A percentile compares a stretch with the other conserved stretches of the same genome.
These are phyloP conservation scores for Pleurozium schreberi DNA, from an alignment of 225 moss, liverwort and hornwort species.

Conservation along the genomic window DNA sequence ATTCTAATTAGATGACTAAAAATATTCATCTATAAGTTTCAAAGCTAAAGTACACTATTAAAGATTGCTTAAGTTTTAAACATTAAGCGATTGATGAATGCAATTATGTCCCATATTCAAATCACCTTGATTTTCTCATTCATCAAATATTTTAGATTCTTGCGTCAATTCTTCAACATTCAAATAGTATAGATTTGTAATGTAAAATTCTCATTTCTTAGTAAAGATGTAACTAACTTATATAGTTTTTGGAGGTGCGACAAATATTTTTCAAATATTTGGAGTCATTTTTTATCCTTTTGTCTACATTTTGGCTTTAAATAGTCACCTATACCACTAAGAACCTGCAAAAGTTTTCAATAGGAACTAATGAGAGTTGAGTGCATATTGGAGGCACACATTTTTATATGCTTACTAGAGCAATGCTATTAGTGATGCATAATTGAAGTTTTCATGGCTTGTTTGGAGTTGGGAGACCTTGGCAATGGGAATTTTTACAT, in stretches of 20 bases:
- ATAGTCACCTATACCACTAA: too few relatives aligned
- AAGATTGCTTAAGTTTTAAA: neutral
- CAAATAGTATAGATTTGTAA: neutral
- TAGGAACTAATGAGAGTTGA: too few relatives aligned
- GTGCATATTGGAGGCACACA: neutral
- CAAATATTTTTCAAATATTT: neutral
- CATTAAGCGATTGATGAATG: neutral
- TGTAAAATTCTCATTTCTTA: neutral
- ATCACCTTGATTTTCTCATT: neutral
- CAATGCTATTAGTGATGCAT: accelerated
- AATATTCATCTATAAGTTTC: neutral
- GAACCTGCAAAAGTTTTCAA: neutral
- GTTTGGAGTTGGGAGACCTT: neutral
- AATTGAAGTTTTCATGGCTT: neutral
- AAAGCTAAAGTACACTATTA: neutral
- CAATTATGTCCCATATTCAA: neutral
- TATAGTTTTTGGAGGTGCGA: neutral
- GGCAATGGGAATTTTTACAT: accelerated
- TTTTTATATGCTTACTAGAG: neutral
- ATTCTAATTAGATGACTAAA: neutral
- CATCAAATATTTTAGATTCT: neutral
- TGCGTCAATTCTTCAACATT: neutral
- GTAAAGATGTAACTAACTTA: neutral
- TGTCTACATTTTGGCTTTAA: neutral
- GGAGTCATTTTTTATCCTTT: neutral